Base-by-base conservation (phyloP, 116 monocot genomes). In the Phalaenopsis hybrid region DNA sequence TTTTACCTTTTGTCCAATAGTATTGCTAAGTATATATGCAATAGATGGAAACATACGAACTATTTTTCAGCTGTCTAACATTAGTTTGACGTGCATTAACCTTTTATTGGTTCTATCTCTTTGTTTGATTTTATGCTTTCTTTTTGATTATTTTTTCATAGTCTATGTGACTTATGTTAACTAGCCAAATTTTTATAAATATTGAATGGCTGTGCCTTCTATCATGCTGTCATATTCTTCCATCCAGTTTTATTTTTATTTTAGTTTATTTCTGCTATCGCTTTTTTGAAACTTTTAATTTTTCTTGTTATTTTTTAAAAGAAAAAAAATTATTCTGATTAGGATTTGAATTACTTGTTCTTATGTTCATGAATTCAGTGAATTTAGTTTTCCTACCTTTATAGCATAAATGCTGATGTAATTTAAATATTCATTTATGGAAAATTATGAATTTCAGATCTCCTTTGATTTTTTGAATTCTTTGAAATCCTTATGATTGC, bases 401-500 rank as follows among this genome's bases (percentile, higher is more conserved):
- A 33, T 72, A 34, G 72, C 31, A 15, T 34, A 34, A 13, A 13
- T 75, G n/a, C 16, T 21, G n/a, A 44, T 20, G 44, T 45, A 45
- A 31, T 46, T 37, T 46, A 44, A 75, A 13, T 6, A 44, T 41
- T 1, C 72, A 34, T 72, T 5, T 72, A 72, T 1, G 37, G 9
- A 33, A 12, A 11, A 37, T 34, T 37, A 34, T 72, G 72, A 11
- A 13, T 45, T 75, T 75, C 41, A 20, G n/a, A 46, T 18, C 75
- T 7, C 43, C 17, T 75, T 75, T n/a, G 45, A 75, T 75, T 75
- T 5, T 20, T 75, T 75, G 45, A 44, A 75, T 12, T 46, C 2
- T 45, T 75, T 75, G n/a, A 46, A 75, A 75, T 75, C 75, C 20
- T 75, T 16, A 75, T 75, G 45, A 9, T 75, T 75, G 4, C 45